These are phyloP conservation scores for Talaromyces liani DNA, from an alignment of 495 filamentous ascomycete genomes.

Conservation along the genomic window DNA sequence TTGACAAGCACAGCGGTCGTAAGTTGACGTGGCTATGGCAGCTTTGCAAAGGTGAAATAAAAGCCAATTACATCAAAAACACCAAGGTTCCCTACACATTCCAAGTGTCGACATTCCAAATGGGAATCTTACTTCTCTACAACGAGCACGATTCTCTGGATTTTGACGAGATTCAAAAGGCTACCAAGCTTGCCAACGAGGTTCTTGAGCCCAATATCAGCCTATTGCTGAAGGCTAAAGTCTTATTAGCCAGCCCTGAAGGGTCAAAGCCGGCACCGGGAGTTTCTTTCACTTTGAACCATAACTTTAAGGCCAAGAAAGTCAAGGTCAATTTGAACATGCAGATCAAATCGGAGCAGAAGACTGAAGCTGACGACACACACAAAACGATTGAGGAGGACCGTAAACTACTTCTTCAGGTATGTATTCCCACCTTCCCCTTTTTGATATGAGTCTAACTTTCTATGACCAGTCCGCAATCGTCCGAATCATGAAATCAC, in stretches of 20 bases:
- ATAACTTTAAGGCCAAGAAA: conserved; percentile 96
- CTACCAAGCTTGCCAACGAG: conserved; percentile 70
- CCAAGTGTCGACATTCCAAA: conserved; percentile 94
- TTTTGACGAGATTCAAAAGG: conserved; percentile 79
- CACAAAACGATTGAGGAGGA: conserved; percentile 99
- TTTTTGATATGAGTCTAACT: conserved; percentile 1
- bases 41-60: conserved; percentile 93
- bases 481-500: conserved; percentile 98
- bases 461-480: conserved; percentile 70
- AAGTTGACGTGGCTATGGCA: conserved; percentile 99
- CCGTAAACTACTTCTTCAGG: conserved; percentile 91
- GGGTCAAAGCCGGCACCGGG: conserved; percentile 68
- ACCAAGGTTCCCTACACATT: conserved; percentile 92
- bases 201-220: conserved; percentile 75
- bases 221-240: conserved; percentile 85
- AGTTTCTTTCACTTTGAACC: conserved; percentile 73
- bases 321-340: conserved; percentile 94
- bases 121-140: conserved; percentile 94
- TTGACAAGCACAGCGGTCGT: conserved; percentile 88
- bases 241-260: conserved; percentile 63
- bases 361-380: conserved; percentile 91
- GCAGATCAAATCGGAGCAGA: conserved; percentile 86
- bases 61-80: conserved; percentile 83
- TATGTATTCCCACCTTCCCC: conserved; percentile 35
- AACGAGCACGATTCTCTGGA: conserved; percentile 81